Conservation (phyloP, 2,329 filamentous ascomycete species). For the Colletotrichum sp. region DNA sequence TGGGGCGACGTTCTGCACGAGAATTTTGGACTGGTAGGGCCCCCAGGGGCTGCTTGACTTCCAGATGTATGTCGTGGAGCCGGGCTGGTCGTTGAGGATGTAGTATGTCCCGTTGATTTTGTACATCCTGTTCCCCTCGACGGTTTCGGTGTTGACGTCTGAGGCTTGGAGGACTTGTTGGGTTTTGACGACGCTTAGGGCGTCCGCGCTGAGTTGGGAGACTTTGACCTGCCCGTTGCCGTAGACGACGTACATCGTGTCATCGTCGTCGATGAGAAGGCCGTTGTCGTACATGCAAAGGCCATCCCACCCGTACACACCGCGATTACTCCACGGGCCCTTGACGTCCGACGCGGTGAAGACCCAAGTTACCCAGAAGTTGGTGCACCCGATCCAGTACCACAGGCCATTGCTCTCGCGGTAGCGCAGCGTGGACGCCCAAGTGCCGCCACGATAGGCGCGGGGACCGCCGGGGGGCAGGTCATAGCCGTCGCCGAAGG, state of each 20-base stretch:
- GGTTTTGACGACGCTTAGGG: conserved; percentile 46
- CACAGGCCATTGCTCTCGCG: conserved; percentile 51
- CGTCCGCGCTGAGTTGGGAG: conserved; percentile 55
- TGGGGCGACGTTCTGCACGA: conserved; percentile 45
- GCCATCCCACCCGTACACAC: conserved; percentile 33
- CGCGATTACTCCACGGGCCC: conserved; percentile 46
- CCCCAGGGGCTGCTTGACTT: conserved; percentile 56
- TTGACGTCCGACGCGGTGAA: conserved; percentile 50
- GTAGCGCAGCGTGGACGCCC: conserved; percentile 60
- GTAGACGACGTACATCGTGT: conserved; percentile 63
- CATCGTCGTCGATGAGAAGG: conserved; percentile 62
- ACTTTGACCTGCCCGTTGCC: conserved; percentile 54
- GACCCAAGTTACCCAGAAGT: conserved; percentile 55
- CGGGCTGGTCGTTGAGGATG: conserved; percentile 54
- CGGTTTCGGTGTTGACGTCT: conserved; percentile 33
- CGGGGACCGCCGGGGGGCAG: conserved; percentile 39
- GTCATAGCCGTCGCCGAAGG: conserved; percentile 55
- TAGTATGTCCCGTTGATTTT: conserved; percentile 62
- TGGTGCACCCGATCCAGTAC: conserved; percentile 64
- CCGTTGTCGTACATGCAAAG: conserved; percentile 64
- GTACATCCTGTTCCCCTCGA: conserved; percentile 63
- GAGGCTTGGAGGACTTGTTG: conserved; percentile 48
- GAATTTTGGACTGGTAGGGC: conserved; percentile 51
- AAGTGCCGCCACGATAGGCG: conserved; percentile 60
- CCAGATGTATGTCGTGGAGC: conserved; percentile 51